Percentiles rank a stretch among this genome's conserved stretches.
Evolutionary conservation across 1,284 basidiomycete genomes (phyloP).

Genomic region (Malassezia caprae): DNA sequence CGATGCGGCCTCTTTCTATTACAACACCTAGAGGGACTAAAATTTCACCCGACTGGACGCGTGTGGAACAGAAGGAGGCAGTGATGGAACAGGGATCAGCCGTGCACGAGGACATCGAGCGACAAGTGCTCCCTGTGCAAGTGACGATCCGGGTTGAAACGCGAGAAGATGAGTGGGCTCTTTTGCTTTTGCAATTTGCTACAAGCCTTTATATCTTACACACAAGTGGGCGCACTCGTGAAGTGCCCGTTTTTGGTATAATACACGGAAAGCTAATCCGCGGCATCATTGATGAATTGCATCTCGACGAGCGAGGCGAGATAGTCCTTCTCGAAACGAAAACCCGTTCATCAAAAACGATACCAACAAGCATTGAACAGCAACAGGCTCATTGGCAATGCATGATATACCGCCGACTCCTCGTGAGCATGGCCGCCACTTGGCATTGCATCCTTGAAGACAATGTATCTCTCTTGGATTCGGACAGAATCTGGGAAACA

Average conservation of each 20-base stretch:
- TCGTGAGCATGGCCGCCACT: slow-evolving; percentile 19
- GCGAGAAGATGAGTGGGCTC: slow-evolving; percentile 62
- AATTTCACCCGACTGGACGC: slow-evolving; percentile 17
- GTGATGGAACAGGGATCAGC: slow-evolving; percentile 18
- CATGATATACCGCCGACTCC: slow-evolving; percentile 40
- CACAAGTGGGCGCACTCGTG: slow-evolving; percentile 18
- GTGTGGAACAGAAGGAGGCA: slow-evolving; percentile 22
- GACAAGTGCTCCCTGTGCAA: slow-evolving; percentile 59
- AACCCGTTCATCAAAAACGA: slow-evolving; percentile 23
- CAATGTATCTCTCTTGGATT: slow-evolving; percentile 20
- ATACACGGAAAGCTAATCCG: slow-evolving; percentile 30
- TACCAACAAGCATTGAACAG: slow-evolving; percentile 30
- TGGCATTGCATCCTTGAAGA: background rate
- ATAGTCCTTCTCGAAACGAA: slow-evolving; percentile 32
- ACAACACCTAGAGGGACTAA: slow-evolving; percentile 25
- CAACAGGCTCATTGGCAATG: slow-evolving; percentile 30
- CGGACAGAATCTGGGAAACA: slow-evolving; percentile 5
- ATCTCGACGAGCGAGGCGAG: background rate
- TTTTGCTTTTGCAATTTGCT: slow-evolving; percentile 53
- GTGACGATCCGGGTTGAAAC: slow-evolving; percentile 54
- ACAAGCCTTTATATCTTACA: slow-evolving; percentile 14
- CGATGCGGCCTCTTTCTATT: slow-evolving; percentile 26
- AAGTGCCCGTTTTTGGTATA: slow-evolving; percentile 38
- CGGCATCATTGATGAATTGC: slow-evolving; percentile 41
- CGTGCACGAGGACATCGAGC: slow-evolving; percentile 73